Conservation (phyloP, 352 stramenopile genomes). For the Phytopythium aichiense region DNA sequence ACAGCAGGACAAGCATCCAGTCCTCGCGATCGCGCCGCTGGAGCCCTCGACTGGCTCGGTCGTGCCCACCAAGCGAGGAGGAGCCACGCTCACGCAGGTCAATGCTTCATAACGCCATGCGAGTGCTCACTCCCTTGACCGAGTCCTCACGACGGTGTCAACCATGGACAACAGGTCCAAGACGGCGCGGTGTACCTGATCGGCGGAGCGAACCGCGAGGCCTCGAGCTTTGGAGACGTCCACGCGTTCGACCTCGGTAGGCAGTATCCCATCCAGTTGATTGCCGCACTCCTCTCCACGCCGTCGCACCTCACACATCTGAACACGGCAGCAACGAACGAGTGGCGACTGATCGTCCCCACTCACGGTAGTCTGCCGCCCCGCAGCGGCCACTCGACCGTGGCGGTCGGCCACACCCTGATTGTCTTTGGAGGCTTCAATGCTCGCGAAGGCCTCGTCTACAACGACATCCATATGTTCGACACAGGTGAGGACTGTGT, state of each 20-base stretch:
- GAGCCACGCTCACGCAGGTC: slow-evolving; percentile 52
- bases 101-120: neutral
- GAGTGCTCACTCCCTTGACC: neutral
- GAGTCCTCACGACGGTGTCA: neutral
- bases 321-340: slow-evolving; percentile 6
- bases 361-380: slow-evolving; percentile 21
- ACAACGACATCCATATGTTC: slow-evolving; percentile 55
- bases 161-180: neutral
- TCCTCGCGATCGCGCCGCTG: slow-evolving; percentile 1
- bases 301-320: neutral
- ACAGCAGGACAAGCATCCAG: neutral
- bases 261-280: neutral
- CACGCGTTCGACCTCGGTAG: slow-evolving; percentile 52
- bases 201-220: slow-evolving; percentile 52
- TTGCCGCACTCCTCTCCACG: neutral
- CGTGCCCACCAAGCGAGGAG: slow-evolving; percentile 28
- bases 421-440: slow-evolving; percentile 68
- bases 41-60: slow-evolving; percentile 6
- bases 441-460: slow-evolving; percentile 30
- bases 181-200: slow-evolving; percentile 50
- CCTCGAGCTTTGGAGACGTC: slow-evolving; percentile 47
- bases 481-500: slow-evolving; percentile 19
- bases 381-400: slow-evolving; percentile 58
- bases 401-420: slow-evolving; percentile 37
- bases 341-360: slow-evolving; percentile 21